phyloP scores from a whole-genome alignment of 1,284 basidiomycete genomes.

The Papiliotrema fonsecae region DNA sequence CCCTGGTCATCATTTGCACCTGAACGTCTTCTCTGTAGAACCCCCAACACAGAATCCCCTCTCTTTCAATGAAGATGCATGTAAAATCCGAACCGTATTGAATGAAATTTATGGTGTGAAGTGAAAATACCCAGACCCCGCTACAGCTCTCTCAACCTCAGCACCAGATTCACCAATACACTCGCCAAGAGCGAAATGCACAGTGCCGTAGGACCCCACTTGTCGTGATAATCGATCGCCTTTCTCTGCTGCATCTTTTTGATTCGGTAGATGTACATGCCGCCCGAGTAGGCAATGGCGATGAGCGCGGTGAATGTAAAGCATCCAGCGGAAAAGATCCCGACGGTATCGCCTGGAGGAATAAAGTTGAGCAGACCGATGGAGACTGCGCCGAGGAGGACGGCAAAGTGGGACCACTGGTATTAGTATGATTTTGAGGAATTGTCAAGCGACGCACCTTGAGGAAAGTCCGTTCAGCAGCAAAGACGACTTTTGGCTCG shows the following conservation, averaged over 20 bases:
- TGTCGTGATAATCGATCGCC: conserved; percentile 76
- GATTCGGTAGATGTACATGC: conserved; percentile 83
- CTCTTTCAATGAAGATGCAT: too few species aligned
- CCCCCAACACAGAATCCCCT: too few species aligned
- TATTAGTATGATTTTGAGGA: conserved; percentile 1
- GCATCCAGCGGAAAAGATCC: conserved; percentile 74
- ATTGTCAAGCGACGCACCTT: conserved; percentile 47
- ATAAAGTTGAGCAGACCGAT: conserved; percentile 88
- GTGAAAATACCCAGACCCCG: too few species aligned
- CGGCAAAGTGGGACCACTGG: conserved; percentile 84
- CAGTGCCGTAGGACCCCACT: conserved; percentile 75
- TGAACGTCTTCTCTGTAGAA: too few species aligned
- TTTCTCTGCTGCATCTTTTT: conserved; percentile 65
- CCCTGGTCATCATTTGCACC: too few species aligned
- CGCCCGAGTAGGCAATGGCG: conserved; percentile 80
- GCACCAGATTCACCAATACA: conserved; percentile 66
- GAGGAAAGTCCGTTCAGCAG: conserved; percentile 63
- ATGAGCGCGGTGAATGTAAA: conserved; percentile 89
- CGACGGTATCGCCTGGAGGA: conserved; percentile 65
- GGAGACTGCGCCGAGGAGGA: conserved; percentile 82
- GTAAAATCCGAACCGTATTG: too few species aligned
- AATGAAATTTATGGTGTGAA: too few species aligned
- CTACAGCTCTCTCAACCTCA: conserved; percentile 46
- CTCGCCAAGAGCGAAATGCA: conserved; percentile 67
- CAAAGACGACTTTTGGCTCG: conserved; percentile 93